Percentiles rank a stretch among this genome's conserved stretches.
These are phyloP conservation scores for Acorus calamus DNA, from an alignment of 106 monocot species.

Conservation along the genomic window DNA sequence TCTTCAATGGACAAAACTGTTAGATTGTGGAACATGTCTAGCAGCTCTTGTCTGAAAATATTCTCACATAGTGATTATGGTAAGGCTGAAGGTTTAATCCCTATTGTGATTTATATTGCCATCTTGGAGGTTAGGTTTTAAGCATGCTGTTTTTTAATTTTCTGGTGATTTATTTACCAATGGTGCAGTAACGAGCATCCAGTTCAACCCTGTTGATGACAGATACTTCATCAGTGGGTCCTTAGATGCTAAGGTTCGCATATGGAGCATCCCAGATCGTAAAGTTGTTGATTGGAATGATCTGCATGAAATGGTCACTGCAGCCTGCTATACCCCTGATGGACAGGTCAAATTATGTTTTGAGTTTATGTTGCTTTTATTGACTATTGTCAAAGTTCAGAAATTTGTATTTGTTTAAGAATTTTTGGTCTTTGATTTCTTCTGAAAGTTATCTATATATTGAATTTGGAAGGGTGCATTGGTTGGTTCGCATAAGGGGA, in stretches of 20 bases:
- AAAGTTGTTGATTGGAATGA: slow-evolving; percentile 96
- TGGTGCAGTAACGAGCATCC: slow-evolving; percentile 91
- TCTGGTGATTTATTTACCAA: neutral
- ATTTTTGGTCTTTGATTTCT: neutral
- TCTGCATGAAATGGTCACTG: slow-evolving; percentile 94
- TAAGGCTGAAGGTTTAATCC: slow-evolving; percentile 9
- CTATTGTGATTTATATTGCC: neutral
- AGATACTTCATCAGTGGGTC: slow-evolving; percentile 95
- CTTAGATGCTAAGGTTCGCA: slow-evolving; percentile 80
- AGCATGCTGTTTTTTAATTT: neutral
- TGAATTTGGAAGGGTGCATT: slow-evolving; percentile 44
- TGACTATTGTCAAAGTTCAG: neutral
- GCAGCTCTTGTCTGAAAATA: slow-evolving; percentile 68
- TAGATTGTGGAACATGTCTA: slow-evolving; percentile 77
- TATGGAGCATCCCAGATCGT: slow-evolving; percentile 84
- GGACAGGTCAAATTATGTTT: slow-evolving; percentile 53
- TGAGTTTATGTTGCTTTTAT: neutral
- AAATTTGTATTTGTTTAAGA: neutral
- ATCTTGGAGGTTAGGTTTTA: neutral
- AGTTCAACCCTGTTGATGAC: slow-evolving; percentile 94
- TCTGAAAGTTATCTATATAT: slow-evolving; percentile 11
- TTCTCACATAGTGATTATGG: slow-evolving; percentile 88
- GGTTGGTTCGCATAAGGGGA: slow-evolving; percentile 64
- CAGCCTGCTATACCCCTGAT: slow-evolving; percentile 92
- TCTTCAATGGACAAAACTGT: slow-evolving; percentile 98